phyloP scores from a whole-genome alignment of 176 grass and related monocot genomes.

The Chloris gayana region DNA sequence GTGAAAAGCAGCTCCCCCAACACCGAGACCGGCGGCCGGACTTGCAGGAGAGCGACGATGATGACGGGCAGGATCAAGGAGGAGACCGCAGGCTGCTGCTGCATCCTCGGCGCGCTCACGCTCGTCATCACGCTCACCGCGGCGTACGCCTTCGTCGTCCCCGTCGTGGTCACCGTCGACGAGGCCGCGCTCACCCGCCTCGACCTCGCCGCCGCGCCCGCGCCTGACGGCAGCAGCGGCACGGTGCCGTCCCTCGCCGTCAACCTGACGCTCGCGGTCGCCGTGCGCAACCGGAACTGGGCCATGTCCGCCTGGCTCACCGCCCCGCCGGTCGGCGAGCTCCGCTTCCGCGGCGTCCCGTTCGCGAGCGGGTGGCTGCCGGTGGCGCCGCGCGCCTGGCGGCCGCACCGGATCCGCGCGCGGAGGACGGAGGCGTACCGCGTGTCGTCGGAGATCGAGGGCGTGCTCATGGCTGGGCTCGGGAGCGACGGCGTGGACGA shows the following conservation, averaged over 20 bases:
- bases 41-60: too few species aligned
- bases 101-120: background rate
- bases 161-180: background rate
- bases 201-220: background rate
- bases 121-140: background rate
- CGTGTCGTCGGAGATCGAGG: background rate
- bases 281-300: background rate
- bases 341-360: conserved; percentile 10
- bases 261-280: background rate
- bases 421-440: background rate
- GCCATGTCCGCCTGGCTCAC: background rate
- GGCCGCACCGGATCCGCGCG: background rate
- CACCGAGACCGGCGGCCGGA: background rate
- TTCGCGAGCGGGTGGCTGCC: background rate
- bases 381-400: background rate
- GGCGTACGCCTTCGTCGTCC: background rate
- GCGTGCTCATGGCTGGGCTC: background rate
- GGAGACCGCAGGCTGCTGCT: background rate
- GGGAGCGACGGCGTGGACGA: background rate
- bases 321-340: background rate
- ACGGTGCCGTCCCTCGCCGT: background rate
- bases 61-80: background rate
- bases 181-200: background rate
- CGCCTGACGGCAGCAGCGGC: background rate
- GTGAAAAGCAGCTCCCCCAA: too few species aligned